Evolutionary conservation across 352 stramenopile genomes (phyloP).

Genomic region (Globisporangium cederbergense): DNA sequence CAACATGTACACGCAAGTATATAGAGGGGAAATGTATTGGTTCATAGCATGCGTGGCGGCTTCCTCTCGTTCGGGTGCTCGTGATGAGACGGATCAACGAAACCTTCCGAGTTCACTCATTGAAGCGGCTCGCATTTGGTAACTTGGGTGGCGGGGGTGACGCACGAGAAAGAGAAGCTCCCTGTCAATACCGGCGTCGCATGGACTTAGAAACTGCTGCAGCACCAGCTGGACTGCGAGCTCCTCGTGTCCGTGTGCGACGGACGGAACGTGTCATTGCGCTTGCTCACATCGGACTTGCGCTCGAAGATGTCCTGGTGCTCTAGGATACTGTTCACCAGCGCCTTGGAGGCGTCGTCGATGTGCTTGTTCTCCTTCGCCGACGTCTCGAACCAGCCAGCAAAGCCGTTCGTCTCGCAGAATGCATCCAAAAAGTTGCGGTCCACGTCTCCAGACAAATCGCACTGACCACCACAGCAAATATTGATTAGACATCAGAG

Average conservation of each 20-base stretch:
- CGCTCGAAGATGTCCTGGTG: conserved; percentile 87
- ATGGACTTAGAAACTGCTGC: conserved; percentile 75
- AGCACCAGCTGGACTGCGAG: conserved; percentile 70
- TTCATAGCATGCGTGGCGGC: not conserved
- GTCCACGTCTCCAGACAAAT: conserved; percentile 79
- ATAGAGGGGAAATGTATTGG: not conserved
- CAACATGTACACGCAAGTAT: too few relatives aligned
- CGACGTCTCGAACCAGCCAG: conserved; percentile 91
- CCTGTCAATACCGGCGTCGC: not conserved
- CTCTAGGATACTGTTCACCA: conserved; percentile 76
- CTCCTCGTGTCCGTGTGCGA: conserved; percentile 41
- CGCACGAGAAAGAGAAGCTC: not conserved
- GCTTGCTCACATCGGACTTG: conserved; percentile 68
- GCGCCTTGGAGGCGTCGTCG: conserved; percentile 79
- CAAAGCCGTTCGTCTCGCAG: conserved; percentile 88
- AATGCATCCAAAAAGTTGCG: conserved; percentile 82
- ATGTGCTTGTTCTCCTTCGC: conserved; percentile 93
- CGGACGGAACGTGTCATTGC: conserved; percentile 72
- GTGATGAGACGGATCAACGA: not conserved
- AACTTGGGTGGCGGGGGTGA: not conserved
- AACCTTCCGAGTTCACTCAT: not conserved
- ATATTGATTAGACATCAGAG: not conserved
- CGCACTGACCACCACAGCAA: conserved; percentile 43
- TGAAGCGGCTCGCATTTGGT: not conserved
- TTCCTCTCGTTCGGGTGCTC: not conserved